Evolutionary conservation across 2,329 filamentous ascomycete species (phyloP).

Genomic region (Sclerotinia subarctica): DNA sequence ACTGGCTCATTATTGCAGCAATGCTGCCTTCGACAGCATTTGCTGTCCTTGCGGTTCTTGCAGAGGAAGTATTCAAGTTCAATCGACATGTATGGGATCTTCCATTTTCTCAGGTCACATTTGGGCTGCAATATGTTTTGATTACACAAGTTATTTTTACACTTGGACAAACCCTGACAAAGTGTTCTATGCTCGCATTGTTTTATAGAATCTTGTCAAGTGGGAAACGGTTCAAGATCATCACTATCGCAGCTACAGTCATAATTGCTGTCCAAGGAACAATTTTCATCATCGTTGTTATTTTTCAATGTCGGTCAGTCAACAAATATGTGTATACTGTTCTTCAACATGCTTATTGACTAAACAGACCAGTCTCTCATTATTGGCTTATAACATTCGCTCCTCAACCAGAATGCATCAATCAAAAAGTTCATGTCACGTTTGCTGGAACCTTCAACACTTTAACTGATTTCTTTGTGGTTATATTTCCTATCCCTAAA

Average conservation of each 20-base stretch:
- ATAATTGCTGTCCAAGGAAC: constrained; percentile 37
- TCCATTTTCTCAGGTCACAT: constrained; percentile 33
- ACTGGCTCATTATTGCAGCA: constrained; percentile 42
- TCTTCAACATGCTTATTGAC: not conserved
- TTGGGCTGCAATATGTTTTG: constrained; percentile 40
- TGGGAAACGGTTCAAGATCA: constrained; percentile 36
- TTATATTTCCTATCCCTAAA: constrained; percentile 48
- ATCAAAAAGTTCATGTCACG: constrained; percentile 50
- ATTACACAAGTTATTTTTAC: constrained; percentile 41
- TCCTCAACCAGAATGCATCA: constrained; percentile 43
- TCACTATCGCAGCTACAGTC: constrained; percentile 34
- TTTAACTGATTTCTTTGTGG: constrained; percentile 53
- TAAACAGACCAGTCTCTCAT: constrained; percentile 38
- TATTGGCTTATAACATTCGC: constrained; percentile 40
- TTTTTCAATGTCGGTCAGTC: constrained; percentile 44
- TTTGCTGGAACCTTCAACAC: constrained; percentile 57
- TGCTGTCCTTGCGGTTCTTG: constrained; percentile 38
- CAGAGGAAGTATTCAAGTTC: constrained; percentile 39
- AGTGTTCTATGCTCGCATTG: constrained; percentile 39
- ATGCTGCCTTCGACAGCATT: constrained; percentile 39
- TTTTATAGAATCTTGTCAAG: constrained; percentile 40
- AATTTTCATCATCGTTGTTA: constrained; percentile 39
- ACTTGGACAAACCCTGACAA: constrained; percentile 38
- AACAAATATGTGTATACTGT: not conserved
- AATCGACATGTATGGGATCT: constrained; percentile 45